Evolutionary conservation across 768 basidiomycete genomes (phyloP).

Genomic region (Cystobasidium ongulense): DNA sequence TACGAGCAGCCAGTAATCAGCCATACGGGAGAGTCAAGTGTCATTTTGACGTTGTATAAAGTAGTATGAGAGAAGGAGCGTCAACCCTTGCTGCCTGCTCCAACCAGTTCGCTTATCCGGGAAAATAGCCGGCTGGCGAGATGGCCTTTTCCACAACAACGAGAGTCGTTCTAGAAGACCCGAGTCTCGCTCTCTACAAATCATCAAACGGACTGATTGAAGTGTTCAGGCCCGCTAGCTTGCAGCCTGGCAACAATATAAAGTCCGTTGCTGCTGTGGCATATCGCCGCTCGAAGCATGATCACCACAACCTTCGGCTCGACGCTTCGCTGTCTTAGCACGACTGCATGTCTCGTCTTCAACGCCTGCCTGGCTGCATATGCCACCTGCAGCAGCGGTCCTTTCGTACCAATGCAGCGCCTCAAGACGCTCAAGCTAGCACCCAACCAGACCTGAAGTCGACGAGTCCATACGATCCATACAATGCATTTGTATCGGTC

Average conservation of each 20-base stretch:
- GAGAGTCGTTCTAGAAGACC: too few relatives aligned
- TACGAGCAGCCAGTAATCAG: constrained; percentile 3
- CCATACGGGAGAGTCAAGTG: background rate
- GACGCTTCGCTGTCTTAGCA: background rate
- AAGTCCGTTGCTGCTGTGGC: too few relatives aligned
- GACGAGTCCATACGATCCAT: background rate
- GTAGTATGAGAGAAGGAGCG: too few relatives aligned
- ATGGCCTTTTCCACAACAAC: too few relatives aligned
- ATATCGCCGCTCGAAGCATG: too few relatives aligned
- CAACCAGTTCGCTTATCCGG: background rate
- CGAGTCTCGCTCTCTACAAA: too few relatives aligned
- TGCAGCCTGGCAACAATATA: too few relatives aligned
- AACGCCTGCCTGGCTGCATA: constrained; percentile 1
- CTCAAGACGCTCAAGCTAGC: background rate
- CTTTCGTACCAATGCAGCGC: background rate
- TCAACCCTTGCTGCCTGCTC: too few relatives aligned
- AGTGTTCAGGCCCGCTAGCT: too few relatives aligned
- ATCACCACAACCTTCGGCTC: too few relatives aligned
- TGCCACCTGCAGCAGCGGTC: background rate
- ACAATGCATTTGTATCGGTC: constrained; percentile 3
- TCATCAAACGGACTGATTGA: too few relatives aligned
- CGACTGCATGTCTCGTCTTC: background rate
- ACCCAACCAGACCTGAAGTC: background rate
- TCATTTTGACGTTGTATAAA: background rate
- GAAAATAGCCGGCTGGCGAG: background rate